Conservation (phyloP, 2,329 filamentous ascomycete species). For the Fusarium begoniae region DNA sequence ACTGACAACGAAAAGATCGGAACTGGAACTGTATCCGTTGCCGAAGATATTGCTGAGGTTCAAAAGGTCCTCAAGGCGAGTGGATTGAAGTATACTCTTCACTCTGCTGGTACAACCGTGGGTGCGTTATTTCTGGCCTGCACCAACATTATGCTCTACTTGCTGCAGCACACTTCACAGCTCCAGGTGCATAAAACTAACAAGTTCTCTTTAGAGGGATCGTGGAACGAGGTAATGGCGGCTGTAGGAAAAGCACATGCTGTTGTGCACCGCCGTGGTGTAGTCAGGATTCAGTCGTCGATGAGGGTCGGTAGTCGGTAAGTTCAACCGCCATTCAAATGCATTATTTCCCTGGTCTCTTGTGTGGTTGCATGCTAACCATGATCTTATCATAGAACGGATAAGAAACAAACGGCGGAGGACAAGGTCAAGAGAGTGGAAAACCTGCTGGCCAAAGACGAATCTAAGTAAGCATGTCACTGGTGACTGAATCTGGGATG, state of each 20-base stretch:
- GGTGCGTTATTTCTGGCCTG: slow-evolving; percentile 63
- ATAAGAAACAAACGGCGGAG: slow-evolving; percentile 82
- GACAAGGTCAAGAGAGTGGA: slow-evolving; percentile 78
- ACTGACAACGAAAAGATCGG: slow-evolving; percentile 67
- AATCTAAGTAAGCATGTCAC: slow-evolving; percentile 9
- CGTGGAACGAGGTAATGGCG: slow-evolving; percentile 87
- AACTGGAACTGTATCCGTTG: slow-evolving; percentile 78
- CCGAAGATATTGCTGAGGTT: slow-evolving; percentile 86
- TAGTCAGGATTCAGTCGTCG: slow-evolving; percentile 85
- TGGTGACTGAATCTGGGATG: neutral
- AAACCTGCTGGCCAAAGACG: slow-evolving; percentile 53
- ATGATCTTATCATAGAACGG: slow-evolving; percentile 64
- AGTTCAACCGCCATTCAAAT: slow-evolving; percentile 39
- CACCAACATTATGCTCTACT: neutral
- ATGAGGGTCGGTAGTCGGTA: slow-evolving; percentile 85
- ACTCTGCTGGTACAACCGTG: slow-evolving; percentile 91
- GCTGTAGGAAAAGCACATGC: slow-evolving; percentile 88
- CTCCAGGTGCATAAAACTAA: neutral
- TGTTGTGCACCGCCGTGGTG: slow-evolving; percentile 78
- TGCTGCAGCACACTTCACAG: neutral
- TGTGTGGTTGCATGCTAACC: neutral
- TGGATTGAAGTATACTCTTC: slow-evolving; percentile 86
- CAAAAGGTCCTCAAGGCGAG: slow-evolving; percentile 85
- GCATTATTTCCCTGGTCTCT: neutral
- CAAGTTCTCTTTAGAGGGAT: slow-evolving; percentile 71